phyloP scores from a whole-genome alignment of 2,329 filamentous ascomycete species.

The Aurifilum marmelostoma region DNA sequence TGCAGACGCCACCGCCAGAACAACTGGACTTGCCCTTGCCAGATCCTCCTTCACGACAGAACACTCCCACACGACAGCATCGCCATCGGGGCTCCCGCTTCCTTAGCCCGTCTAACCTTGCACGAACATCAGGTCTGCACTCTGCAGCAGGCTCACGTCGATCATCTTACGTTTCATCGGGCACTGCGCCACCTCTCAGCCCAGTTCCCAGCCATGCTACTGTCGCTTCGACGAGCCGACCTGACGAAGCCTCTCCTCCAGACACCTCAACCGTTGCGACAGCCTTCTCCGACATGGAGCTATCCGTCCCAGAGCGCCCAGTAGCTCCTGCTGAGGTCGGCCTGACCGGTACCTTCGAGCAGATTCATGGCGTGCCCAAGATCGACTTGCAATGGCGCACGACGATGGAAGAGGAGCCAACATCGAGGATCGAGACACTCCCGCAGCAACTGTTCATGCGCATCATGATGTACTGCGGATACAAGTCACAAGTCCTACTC shows the following conservation, averaged over 20 bases:
- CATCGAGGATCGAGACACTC: constrained; percentile 22
- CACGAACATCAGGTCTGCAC: not conserved
- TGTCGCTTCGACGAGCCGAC: not conserved
- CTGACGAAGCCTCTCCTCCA: constrained; percentile 13
- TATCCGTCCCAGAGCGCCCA: constrained; percentile 6
- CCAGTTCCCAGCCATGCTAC: constrained; percentile 14
- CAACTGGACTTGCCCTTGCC: not conserved
- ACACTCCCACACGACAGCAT: not conserved
- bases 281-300: constrained; percentile 10
- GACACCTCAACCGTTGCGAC: constrained; percentile 8
- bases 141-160: constrained; percentile 10
- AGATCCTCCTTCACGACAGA: not conserved
- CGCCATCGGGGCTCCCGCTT: not conserved
- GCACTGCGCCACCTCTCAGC: constrained; percentile 9
- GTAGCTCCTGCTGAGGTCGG: not conserved
- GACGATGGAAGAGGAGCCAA: not conserved
- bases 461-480: constrained; percentile 25
- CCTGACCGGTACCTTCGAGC: constrained; percentile 15
- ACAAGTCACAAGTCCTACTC: constrained; percentile 21
- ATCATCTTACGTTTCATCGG: constrained; percentile 17
- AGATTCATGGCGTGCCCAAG: constrained; percentile 17
- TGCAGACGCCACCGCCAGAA: constrained; percentile 10
- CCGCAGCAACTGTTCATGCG: constrained; percentile 26
- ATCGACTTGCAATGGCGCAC: constrained; percentile 12
- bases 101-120: not conserved